phyloP scores from a whole-genome alignment of 2,329 filamentous ascomycete species.

The Grosmannia serpens region DNA sequence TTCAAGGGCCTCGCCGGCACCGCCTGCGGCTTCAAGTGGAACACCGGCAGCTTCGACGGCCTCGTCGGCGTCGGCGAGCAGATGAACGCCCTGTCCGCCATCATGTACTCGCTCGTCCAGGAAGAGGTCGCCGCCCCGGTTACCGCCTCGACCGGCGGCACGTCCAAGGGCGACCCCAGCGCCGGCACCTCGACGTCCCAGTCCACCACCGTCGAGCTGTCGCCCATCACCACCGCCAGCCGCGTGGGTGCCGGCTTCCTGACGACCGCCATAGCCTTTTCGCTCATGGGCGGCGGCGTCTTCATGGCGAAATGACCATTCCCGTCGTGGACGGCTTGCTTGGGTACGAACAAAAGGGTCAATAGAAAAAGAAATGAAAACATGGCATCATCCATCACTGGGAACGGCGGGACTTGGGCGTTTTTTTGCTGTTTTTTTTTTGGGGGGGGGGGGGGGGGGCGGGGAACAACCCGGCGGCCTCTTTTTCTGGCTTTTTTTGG shows the following conservation, averaged over 20 bases:
- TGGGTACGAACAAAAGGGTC: not conserved
- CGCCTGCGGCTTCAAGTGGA: conserved; percentile 60
- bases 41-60: conserved; percentile 43
- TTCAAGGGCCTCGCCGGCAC: conserved; percentile 44
- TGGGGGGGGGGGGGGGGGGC: too few relatives aligned
- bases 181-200: conserved; percentile 26
- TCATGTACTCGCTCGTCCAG: conserved; percentile 48
- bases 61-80: conserved; percentile 54
- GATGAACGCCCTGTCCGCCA: conserved; percentile 53
- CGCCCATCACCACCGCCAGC: conserved; percentile 36
- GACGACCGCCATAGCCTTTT: conserved; percentile 37
- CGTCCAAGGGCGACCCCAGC: conserved; percentile 37
- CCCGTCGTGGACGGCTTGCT: not conserved
- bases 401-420: not conserved
- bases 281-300: conserved; percentile 36
- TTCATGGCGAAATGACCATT: conserved; percentile 37
- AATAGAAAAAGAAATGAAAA: not conserved
- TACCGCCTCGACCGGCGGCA: conserved; percentile 47
- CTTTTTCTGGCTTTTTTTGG: too few relatives aligned
- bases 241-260: conserved; percentile 44
- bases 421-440: not conserved
- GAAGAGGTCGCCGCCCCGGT: conserved; percentile 27
- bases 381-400: not conserved
- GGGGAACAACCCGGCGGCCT: too few relatives aligned
- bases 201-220: conserved; percentile 12